Conservation (phyloP, 176 grass and related monocot species). For the Carex pumila region DNA sequence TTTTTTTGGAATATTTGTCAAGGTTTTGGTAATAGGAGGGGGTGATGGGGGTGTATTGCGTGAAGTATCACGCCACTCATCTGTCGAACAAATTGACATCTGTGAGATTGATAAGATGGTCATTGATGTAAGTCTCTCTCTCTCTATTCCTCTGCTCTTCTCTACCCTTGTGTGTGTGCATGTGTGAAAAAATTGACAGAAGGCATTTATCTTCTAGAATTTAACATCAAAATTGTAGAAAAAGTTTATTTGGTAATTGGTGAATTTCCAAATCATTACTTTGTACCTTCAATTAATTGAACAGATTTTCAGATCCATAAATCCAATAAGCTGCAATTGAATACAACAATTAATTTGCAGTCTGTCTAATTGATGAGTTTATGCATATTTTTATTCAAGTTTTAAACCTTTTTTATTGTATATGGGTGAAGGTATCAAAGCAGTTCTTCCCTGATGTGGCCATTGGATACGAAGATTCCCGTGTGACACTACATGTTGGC, state of each 20-base stretch:
- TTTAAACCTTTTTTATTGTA: neutral
- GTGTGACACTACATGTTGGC: constrained; percentile 74
- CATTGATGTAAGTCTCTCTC: constrained; percentile 61
- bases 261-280: neutral
- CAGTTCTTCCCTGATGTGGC: constrained; percentile 77
- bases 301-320: neutral
- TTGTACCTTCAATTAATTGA: neutral
- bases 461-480: constrained; percentile 81
- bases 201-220: neutral
- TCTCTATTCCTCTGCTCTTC: neutral
- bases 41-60: constrained; percentile 90
- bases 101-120: constrained; percentile 99
- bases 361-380: neutral
- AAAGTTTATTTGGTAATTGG: neutral
- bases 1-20: constrained; percentile 20
- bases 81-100: constrained; percentile 90
- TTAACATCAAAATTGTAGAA: neutral
- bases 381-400: neutral
- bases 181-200: neutral
- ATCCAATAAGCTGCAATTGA: neutral
- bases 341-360: neutral
- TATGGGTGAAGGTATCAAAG: constrained; percentile 62
- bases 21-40: constrained; percentile 94
- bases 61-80: constrained; percentile 81
- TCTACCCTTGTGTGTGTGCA: neutral